phyloP scores from a whole-genome alignment of 257 asterid genomes.

The Oldenlandia corymbosa region DNA sequence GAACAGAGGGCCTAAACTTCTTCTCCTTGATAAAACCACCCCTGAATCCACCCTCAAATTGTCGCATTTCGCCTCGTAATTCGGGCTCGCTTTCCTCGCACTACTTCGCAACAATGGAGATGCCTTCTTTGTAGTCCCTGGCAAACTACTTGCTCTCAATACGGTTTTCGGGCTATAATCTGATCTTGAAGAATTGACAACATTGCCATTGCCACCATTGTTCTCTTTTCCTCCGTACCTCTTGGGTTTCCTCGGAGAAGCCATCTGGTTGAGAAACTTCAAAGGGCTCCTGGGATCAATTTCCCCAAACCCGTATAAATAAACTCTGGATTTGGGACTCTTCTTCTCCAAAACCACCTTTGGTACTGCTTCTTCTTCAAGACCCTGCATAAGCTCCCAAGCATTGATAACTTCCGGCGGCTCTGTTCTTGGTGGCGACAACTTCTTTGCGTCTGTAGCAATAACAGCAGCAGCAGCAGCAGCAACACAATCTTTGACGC shows the following conservation, averaged over 20 bases:
- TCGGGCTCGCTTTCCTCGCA: conserved; percentile 49
- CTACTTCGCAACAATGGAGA: conserved; percentile 61
- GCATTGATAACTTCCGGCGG: conserved; percentile 79
- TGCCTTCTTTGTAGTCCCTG: conserved; percentile 34
- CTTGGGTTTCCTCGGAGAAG: conserved; percentile 60
- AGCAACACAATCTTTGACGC: conserved; percentile 16
- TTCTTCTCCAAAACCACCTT: conserved; percentile 30
- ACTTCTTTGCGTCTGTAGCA: conserved; percentile 29
- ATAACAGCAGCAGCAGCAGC: too few relatives aligned
- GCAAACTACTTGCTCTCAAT: conserved; percentile 19
- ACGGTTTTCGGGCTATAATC: conserved; percentile 51
- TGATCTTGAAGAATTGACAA: too few relatives aligned
- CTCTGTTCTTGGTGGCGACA: conserved; percentile 42
- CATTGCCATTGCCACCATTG: conserved; percentile 15
- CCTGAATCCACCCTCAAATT: conserved; percentile 43
- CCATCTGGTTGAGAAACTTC: conserved; percentile 61
- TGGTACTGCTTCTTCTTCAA: conserved; percentile 45
- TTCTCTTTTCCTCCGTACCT: conserved; percentile 70
- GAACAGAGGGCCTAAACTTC: conserved; percentile 57
- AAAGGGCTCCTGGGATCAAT: conserved; percentile 62
- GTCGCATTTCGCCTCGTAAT: conserved; percentile 30
- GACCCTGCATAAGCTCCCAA: conserved; percentile 96
- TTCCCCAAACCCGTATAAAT: conserved; percentile 35
- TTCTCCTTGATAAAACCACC: conserved; percentile 27
- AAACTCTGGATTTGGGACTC: conserved; percentile 52